A percentile compares a stretch with the other conserved stretches of the same genome.
phyloP scores from a whole-genome alignment of 805 yeast species.

The Yarrowia sp. region DNA sequence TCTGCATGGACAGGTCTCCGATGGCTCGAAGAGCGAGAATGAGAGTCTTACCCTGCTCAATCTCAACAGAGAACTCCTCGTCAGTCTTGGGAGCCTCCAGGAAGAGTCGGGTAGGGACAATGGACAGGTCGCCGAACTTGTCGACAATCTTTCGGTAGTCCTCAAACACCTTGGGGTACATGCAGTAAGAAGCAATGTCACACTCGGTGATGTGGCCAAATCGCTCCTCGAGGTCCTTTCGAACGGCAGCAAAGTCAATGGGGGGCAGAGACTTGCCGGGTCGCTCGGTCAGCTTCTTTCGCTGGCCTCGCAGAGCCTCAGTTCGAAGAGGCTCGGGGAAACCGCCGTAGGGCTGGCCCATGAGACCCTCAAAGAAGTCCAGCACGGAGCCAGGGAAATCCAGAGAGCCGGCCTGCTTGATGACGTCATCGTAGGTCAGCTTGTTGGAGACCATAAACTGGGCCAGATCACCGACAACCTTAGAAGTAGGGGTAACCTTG shows the following conservation, averaged over 20 bases:
- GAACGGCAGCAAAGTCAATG: slow-evolving; percentile 67
- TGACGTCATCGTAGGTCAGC: slow-evolving; percentile 78
- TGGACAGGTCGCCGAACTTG: slow-evolving; percentile 87
- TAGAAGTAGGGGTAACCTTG: slow-evolving; percentile 99
- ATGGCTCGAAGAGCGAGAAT: slow-evolving; percentile 89
- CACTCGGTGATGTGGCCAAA: slow-evolving; percentile 78
- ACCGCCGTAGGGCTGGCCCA: slow-evolving; percentile 99
- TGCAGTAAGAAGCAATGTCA: slow-evolving; percentile 92
- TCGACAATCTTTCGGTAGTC: slow-evolving; percentile 70
- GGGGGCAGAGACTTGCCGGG: slow-evolving; percentile 93
- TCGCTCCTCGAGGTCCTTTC: slow-evolving; percentile 68
- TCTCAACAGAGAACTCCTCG: slow-evolving; percentile 83
- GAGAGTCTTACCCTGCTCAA: slow-evolving; percentile 91
- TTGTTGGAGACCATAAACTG: slow-evolving; percentile 98
- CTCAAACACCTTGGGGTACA: slow-evolving; percentile 98
- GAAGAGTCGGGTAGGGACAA: slow-evolving; percentile 89
- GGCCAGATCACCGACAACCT: slow-evolving; percentile 99
- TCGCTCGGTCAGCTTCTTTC: slow-evolving; percentile 81
- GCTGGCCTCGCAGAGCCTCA: slow-evolving; percentile 83
- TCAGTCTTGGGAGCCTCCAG: slow-evolving; percentile 81
- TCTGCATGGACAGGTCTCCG: slow-evolving; percentile 78
- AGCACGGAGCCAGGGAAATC: slow-evolving; percentile 99
- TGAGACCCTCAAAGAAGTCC: slow-evolving; percentile 97
- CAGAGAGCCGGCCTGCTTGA: slow-evolving; percentile 78
- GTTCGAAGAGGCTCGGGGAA: slow-evolving; percentile 99